Base-by-base conservation (phyloP, 176 grass and related monocot genomes). In the Musa troglodytarum region DNA sequence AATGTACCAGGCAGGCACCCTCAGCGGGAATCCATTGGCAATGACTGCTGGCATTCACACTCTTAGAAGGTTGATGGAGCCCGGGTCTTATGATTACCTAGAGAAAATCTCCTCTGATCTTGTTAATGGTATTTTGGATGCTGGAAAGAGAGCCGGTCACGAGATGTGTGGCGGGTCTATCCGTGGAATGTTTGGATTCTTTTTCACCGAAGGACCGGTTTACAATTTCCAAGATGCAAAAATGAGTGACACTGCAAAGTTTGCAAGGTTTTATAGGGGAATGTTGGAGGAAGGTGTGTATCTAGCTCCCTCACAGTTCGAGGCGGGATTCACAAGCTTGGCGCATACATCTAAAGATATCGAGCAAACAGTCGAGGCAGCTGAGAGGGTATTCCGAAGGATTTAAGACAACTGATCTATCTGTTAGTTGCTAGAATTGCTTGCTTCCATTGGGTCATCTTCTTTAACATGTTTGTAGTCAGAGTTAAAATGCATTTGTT, bases 41-140 rank as follows among this genome's bases (percentile, higher is more conserved):
- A 99, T 99, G 95, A 99, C 95, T 28, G 95, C 95, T 65, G 95
- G 90, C 77, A 99, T 99, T 9, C 86, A 99, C 86, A 94, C 95
- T 0, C 86, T 99, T n/a, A 86, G 82, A 80, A 85, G 88, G 74
- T 76, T 99, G 54, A 84, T 54, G 19, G 90, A 94, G 71, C 88
- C 88, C 1, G 88, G 88, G 63, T 84, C 80, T 73, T 99, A 99
- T 4, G 86, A 94, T 1, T 89, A 92, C 76, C 89, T 99, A 65
- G 88, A 94, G 70, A 99, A 99, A 72, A 85, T 99, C 74, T 94
- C 95, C 0, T 85, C 88, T 72, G 84, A 89, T 9, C 95, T 99
- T 19, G 58, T 94, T 54, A 72, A 67, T 25, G 90, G 95, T 22
- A 84, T 99, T 78, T 72, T 99, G 72, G 88, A 94, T 65, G 81